Evolutionary conservation across 1,139 yeast genomes (phyloP), one percentile per base, ranked within the genome.

Genomic region (Geotrichum fermentans): DNA sequence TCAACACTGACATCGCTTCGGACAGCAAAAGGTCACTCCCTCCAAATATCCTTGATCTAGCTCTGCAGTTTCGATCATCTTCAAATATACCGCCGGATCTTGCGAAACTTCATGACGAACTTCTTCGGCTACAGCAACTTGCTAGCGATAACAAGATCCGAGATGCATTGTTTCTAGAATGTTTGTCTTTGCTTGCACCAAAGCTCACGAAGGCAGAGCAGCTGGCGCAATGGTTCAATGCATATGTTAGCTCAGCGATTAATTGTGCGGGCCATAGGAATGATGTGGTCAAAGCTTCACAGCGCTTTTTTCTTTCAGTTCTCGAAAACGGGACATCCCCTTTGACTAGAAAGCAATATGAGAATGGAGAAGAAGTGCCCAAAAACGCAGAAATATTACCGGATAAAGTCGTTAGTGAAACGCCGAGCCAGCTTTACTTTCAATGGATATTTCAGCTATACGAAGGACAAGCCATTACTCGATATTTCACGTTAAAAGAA

Each of bases 201-300:
- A 52, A 73, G 61, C 49, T 74, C 8, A 52, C 74, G 6, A 69
- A 68, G 47, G 58, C 61, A 17, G 70, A 72, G 1, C 75, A 75
- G 42, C 64, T 78, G 10, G 59, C 61, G 37, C 61, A 71, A 21
- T 83, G 88, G 87, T 68, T 79, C 45, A 67, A 68, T 38, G 70
- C 76, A 11, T 75, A 79, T 56, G 62, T 75, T 8, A 68, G 68
- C 20, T 78, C 82, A 0, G 82, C 84, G 0, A 67, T 81, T 1
- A 83, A 82, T 60, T 78, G 83, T 42, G 83, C 83, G 0, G 83
- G 85, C 2, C 71, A 65, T 43, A 56, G 57, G 38, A 59, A 64
- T 39, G 56, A 55, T 1, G 55, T 66, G 40, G 81, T 79, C 0
- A 64, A 64, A 7, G 68, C 71, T 37, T 59, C 81, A 7, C 61